A percentile compares a stretch with the other conserved stretches of the same genome.
These are phyloP conservation scores for Gardenia jasminoides DNA, from an alignment of 257 asterid genomes.

Conservation along the genomic window DNA sequence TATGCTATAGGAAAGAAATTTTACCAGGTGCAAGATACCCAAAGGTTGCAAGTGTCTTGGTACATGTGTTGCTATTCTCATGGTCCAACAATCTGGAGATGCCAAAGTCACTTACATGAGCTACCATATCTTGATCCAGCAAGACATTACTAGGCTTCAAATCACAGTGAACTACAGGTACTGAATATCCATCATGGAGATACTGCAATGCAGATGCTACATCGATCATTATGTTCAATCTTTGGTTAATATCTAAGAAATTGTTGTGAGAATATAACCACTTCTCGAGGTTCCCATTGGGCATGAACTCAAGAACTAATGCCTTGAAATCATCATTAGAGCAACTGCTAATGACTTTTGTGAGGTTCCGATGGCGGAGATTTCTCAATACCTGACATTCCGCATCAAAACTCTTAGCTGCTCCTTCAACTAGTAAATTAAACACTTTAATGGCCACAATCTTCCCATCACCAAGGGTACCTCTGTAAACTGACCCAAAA, in stretches of 20 bases:
- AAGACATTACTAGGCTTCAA: not conserved
- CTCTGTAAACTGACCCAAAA: not conserved
- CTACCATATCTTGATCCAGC: not conserved
- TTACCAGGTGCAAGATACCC: not conserved
- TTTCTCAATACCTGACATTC: not conserved
- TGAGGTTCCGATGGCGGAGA: not conserved
- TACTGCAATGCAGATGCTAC: not conserved
- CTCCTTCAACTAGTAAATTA: not conserved
- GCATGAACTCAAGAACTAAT: not conserved
- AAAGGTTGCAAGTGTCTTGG: not conserved
- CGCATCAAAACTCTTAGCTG: not conserved
- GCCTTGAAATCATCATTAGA: not conserved
- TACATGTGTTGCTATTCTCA: not conserved
- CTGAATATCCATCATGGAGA: not conserved
- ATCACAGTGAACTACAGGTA: not conserved
- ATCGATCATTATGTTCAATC: not conserved
- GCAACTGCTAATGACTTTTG: not conserved
- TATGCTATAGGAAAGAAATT: no score
- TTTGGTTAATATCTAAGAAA: not conserved
- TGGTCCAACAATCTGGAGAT: not conserved
- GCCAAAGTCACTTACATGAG: not conserved
- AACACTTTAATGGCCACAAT: constrained; percentile 17
- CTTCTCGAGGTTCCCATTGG: not conserved
- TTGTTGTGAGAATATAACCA: not conserved
- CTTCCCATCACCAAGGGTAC: not conserved